phyloP scores from a whole-genome alignment of 2,329 filamentous ascomycete species.

The Hymenoscyphus infarciens region DNA sequence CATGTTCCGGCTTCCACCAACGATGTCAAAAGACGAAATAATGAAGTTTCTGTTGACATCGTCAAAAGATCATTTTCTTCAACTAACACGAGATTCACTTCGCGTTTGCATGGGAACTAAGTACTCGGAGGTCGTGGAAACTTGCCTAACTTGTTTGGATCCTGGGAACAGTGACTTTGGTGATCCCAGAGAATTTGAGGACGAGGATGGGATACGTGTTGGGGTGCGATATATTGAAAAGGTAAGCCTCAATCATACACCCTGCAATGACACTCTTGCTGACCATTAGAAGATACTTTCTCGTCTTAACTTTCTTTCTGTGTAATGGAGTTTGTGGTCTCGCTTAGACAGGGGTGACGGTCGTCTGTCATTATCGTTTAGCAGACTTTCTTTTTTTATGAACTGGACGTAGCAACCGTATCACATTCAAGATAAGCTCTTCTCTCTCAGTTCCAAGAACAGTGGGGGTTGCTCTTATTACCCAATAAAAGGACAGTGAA shows the following conservation, averaged over 20 bases:
- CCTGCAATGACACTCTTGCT: not conserved
- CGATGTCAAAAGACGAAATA: not conserved
- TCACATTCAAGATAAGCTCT: too few species aligned
- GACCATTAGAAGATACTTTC: not conserved
- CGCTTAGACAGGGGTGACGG: not conserved
- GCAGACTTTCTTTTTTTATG: not conserved
- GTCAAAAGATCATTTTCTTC: not conserved
- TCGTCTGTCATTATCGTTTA: not conserved
- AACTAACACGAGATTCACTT: not conserved
- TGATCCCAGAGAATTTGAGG: constrained; percentile 18
- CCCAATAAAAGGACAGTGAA: too few species aligned
- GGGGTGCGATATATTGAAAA: constrained; percentile 27
- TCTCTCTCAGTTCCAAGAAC: too few species aligned
- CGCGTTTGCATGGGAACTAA: not conserved
- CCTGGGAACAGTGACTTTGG: constrained; percentile 20
- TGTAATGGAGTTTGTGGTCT: not conserved
- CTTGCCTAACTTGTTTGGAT: constrained; percentile 25
- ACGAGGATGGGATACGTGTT: constrained; percentile 22
- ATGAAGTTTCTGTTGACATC: not conserved
- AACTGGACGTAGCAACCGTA: too few species aligned
- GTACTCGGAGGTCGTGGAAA: constrained; percentile 1
- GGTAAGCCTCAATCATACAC: not conserved
- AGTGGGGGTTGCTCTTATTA: too few species aligned
- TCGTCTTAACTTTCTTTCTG: not conserved
- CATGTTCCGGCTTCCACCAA: not conserved